Evolutionary conservation across 768 basidiomycete genomes (phyloP), one percentile per base, ranked within the genome.

Genomic region (Boletus bicolor): DNA sequence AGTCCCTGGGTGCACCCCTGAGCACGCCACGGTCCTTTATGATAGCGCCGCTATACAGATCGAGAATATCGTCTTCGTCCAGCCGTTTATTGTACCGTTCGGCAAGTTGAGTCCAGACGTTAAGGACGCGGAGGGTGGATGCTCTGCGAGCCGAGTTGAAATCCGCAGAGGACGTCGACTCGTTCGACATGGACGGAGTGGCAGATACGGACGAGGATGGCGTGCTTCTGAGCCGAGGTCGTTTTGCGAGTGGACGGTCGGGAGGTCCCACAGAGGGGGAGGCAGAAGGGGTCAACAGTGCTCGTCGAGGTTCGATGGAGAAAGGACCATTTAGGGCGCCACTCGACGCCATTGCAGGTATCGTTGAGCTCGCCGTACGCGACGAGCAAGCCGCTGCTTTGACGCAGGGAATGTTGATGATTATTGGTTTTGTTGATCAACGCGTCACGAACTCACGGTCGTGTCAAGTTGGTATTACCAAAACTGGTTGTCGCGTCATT

Each of bases 51-150:
- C 82, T 83, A 52, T 75, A 73, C 3, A 93, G 72, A 64, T 91
- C 86, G 34, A 92, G 76, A 44, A 91, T 85, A 67, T 93, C 90
- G 68, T 92, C 90, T 64, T 91, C 85, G 60, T 89, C 87, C 38
- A 89, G 72, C 43, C 79, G 77, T 49, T 81, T 78, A 35, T 80
- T 77, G 65, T 91, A 87, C 26, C 87, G 80, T 46, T 86, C 82
- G 4, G 81, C 88, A 4, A 92, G 80, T 49, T 81, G 76, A 28
- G 80, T 76, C 89, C 90, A 91, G 14, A 81, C 73, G 60, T 81
- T 78, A 24, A 82, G 72, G 37, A 91, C 73, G 3, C 85, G 83
- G 61, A 76, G 70, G 5, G 78, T 76, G 12, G 69, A 72, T 24
- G 80, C 85, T 51, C 82, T 76, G 43, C 86, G 77, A 36, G 82